These are phyloP conservation scores for Aspergillus sp. DNA, from an alignment of 2,329 filamentous ascomycete genomes.

Conservation along the genomic window DNA sequence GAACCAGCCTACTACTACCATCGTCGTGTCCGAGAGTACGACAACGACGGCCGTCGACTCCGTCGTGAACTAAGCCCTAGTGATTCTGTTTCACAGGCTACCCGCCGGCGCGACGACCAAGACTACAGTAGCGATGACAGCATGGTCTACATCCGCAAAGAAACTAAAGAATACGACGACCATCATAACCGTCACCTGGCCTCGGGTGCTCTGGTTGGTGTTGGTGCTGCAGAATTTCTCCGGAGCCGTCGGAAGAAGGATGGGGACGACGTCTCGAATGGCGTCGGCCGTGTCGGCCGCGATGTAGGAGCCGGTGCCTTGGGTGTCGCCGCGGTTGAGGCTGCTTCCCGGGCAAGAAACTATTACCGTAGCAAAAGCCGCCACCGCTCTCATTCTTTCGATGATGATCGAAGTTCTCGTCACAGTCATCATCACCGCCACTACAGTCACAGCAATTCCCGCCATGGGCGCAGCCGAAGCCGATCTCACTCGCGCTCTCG, in stretches of 20 bases:
- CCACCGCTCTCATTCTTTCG: conserved; percentile 41
- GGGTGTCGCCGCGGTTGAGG: conserved; percentile 62
- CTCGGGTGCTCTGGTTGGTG: conserved; percentile 61
- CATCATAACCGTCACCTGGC: conserved; percentile 59
- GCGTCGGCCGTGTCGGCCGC: conserved; percentile 49
- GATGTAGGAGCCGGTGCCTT: conserved; percentile 61
- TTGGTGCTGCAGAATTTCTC: conserved; percentile 61
- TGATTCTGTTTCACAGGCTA: conserved; percentile 54
- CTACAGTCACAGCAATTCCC: conserved; percentile 28
- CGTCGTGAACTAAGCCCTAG: conserved; percentile 50
- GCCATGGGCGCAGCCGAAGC: conserved; percentile 38
- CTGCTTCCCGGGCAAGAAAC: conserved; percentile 52
- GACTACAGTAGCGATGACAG: conserved; percentile 62
- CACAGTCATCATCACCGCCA: conserved; percentile 31
- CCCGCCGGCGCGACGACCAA: conserved; percentile 38
- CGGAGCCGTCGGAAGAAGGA: conserved; percentile 58
- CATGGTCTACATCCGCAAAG: conserved; percentile 59
- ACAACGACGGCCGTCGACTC: conserved; percentile 46
- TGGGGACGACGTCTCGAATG: conserved; percentile 54
- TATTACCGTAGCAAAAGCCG: conserved; percentile 50
- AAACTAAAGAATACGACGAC: conserved; percentile 44
- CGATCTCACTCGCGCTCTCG: conserved; percentile 51
- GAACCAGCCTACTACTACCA: conserved; percentile 65
- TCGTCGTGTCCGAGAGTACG: conserved; percentile 55
- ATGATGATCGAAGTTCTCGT: conserved; percentile 38